Evolutionary conservation across 1,284 basidiomycete genomes (phyloP), one percentile per base, ranked within the genome.

Genomic region (Cryptococcus wingfieldii): DNA sequence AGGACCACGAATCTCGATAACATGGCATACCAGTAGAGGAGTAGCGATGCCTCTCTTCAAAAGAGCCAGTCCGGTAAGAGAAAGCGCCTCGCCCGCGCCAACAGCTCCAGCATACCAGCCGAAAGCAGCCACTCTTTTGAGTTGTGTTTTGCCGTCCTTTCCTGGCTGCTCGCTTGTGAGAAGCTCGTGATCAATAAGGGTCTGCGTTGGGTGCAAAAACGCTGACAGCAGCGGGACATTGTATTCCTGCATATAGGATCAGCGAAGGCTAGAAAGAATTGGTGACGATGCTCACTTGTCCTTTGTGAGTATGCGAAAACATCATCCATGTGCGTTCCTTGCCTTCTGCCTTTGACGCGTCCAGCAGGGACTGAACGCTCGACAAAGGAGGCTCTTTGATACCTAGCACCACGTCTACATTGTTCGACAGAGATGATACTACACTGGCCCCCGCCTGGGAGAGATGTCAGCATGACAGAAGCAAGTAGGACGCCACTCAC

Each of bases 291-390:
- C 67, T 57, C 50, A 76, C 71, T 61, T 75, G 72, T 2, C 77
- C 78, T 75, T 95, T 95, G 64, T 85, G 84, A 0, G 90, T 92
- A 74, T 94, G 91, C 31, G 87, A 90, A 80, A 95, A 95, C 86
- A 91, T 90, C 57, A 92, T 75, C 67, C 64, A 62, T 55, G 63
- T 57, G 43, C 67, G 56, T 68, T 75, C 75, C 54, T 66, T 66
- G 38, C 55, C 60, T 18, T 56, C 49, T 10, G 39, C 39, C 19
- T 57, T 48, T 13, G 50, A 55, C 2, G 51, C 47, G 10, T 50
- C 34, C 19, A 66, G 44, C 5, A 74, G 56, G 3, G 54, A 38
- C n/a, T 68, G 59, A n/a, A 91, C 78, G 61, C 84, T 82, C 38
- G 77, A 53, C 4, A 90, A 73, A 3, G 87, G 87, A 0, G 88